Conservation (phyloP, 2,329 filamentous ascomycete species). For the Tolypocladium amazonense region DNA sequence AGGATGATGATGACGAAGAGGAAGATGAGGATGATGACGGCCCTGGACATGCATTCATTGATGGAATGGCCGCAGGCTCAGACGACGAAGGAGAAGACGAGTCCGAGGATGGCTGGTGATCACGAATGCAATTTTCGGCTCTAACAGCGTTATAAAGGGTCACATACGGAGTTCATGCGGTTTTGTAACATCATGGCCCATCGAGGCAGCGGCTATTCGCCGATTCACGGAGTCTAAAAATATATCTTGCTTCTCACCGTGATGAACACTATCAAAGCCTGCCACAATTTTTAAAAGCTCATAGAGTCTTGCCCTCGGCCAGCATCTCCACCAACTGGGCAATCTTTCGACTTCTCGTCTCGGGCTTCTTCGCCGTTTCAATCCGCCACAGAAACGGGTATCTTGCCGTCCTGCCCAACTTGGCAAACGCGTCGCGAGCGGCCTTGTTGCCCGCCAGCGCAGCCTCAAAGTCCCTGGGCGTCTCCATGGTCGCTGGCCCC, state of each 20-base stretch:
- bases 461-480: constrained; percentile 36
- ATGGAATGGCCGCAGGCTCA: constrained; percentile 22
- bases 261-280: neutral
- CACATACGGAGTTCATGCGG: neutral
- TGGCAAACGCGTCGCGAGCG: constrained; percentile 25
- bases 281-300: too few relatives aligned
- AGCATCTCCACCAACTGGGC: constrained; percentile 27
- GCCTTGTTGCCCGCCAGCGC: constrained; percentile 28
- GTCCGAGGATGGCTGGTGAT: constrained; percentile 1
- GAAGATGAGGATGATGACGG: constrained; percentile 8
- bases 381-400: constrained; percentile 36
- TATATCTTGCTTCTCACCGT: constrained; percentile 1
- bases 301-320: constrained; percentile 18
- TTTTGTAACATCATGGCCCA: neutral
- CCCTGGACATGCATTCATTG: constrained; percentile 15
- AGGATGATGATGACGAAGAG: constrained; percentile 8
- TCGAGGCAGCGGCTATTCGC: neutral
- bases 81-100: constrained; percentile 12
- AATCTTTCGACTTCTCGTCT: constrained; percentile 27
- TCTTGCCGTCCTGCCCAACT: constrained; percentile 31
- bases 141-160: neutral
- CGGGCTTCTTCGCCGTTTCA: constrained; percentile 26
- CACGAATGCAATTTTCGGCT: too few relatives aligned
- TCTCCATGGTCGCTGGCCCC: constrained; percentile 31
- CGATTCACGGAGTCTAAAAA: neutral